Conservation (phyloP, 2,329 filamentous ascomycete genomes). For the Plectosphaerella plurivora region DNA sequence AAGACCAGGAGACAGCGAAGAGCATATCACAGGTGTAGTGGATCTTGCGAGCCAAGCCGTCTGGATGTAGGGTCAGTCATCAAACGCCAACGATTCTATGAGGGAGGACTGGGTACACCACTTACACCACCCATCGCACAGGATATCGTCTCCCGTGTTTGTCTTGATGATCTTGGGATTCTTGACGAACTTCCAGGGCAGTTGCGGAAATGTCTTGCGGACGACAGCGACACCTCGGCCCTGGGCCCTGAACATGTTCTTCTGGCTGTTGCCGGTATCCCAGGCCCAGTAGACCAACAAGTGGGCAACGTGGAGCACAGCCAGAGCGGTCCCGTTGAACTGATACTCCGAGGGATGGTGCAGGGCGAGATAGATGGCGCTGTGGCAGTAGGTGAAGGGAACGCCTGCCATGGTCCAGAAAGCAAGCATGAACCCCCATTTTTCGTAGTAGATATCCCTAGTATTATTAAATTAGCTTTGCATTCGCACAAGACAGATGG, state of each 20-base stretch:
- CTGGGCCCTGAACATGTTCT: constrained; percentile 82
- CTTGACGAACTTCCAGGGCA: constrained; percentile 80
- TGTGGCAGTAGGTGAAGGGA: constrained; percentile 88
- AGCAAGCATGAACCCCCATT: constrained; percentile 96
- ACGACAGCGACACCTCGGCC: constrained; percentile 67
- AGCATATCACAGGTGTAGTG: constrained; percentile 79
- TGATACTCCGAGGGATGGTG: constrained; percentile 73
- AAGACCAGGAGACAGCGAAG: constrained; percentile 72
- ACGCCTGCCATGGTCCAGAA: constrained; percentile 96
- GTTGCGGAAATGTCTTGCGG: constrained; percentile 80
- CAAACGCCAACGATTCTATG: no score
- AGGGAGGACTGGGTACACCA: no score
- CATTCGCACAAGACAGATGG: no score
- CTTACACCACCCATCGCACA: constrained; percentile 76
- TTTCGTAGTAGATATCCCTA: constrained; percentile 90
- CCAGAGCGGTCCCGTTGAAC: constrained; percentile 67
- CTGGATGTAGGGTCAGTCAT: no score
- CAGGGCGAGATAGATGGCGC: constrained; percentile 83
- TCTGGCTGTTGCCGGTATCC: constrained; percentile 90
- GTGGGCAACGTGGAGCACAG: constrained; percentile 64
- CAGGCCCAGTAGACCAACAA: constrained; percentile 85
- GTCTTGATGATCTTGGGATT: constrained; percentile 78
- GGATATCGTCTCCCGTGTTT: constrained; percentile 67
- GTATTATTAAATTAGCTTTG: constrained; percentile 33
- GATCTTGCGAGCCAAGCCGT: constrained; percentile 34